Percentiles rank a stretch among this genome's conserved stretches.
phyloP scores from a whole-genome alignment of 139 green algal genomes.

The Zygnema cylindricum region DNA sequence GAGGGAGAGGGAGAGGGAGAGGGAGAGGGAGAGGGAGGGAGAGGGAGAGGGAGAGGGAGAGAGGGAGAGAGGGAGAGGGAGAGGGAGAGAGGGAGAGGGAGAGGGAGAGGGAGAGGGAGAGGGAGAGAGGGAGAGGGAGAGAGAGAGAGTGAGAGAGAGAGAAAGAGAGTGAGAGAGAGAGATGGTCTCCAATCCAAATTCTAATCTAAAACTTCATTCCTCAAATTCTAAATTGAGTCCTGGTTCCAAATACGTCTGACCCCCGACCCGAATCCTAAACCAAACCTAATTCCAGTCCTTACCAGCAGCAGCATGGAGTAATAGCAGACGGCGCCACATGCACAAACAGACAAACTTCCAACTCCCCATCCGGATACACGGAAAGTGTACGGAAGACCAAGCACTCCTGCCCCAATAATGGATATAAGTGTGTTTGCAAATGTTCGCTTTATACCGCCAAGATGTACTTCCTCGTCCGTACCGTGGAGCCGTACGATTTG shows the following conservation, averaged over 20 bases:
- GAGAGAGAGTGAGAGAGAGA: too few relatives aligned
- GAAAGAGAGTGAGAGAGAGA: too few relatives aligned
- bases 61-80: background rate
- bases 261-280: background rate
- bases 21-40: constrained; percentile 16
- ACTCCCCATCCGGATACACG: constrained; percentile 51
- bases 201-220: too few relatives aligned
- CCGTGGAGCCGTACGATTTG: background rate
- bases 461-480: background rate
- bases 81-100: background rate
- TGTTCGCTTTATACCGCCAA: background rate
- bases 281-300: too few relatives aligned
- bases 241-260: background rate
- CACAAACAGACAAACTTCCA: constrained; percentile 50
- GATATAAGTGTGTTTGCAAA: constrained; percentile 70
- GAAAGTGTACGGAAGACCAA: constrained; percentile 70
- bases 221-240: too few relatives aligned
- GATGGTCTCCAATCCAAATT: too few relatives aligned
- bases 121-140: too few relatives aligned
- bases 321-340: constrained; percentile 52
- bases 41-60: constrained; percentile 22
- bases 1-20: background rate
- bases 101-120: too few relatives aligned
- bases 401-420: constrained; percentile 68
- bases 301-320: constrained; percentile 72